Evolutionary conservation across 139 green algal species (phyloP).

Genomic region (Zygnema circumcarinatum): DNA sequence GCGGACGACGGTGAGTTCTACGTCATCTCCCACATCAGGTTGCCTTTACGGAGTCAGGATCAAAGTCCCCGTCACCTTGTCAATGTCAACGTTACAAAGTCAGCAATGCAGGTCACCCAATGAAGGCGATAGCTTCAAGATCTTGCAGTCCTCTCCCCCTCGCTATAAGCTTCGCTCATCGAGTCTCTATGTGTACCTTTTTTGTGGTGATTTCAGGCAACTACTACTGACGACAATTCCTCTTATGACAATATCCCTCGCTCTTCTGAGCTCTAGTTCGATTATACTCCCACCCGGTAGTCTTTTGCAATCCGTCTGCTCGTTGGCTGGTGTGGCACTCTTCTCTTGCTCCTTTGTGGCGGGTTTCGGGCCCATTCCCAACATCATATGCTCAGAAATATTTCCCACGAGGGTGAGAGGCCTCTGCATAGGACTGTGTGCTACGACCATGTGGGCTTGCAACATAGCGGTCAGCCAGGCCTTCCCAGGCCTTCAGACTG

Average conservation of each 20-base stretch:
- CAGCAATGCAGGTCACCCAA: no score
- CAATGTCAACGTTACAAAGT: no score
- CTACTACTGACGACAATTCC: constrained; percentile 53
- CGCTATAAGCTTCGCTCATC: no score
- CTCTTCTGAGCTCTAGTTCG: constrained; percentile 5
- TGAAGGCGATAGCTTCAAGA: no score
- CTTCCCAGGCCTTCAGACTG: constrained; percentile 33
- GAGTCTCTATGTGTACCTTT: no score
- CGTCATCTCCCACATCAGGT: no score
- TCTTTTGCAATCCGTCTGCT: not conserved
- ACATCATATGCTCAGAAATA: constrained; percentile 59
- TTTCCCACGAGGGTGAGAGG: constrained; percentile 52
- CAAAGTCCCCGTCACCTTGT: no score
- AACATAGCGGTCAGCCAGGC: constrained; percentile 55
- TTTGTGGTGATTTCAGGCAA: constrained; percentile 30
- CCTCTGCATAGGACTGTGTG: constrained; percentile 53
- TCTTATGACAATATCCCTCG: constrained; percentile 36
- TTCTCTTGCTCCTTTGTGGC: constrained; percentile 55
- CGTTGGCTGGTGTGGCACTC: constrained; percentile 7
- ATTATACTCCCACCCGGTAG: not conserved
- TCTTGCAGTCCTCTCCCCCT: no score
- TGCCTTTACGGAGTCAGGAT: no score
- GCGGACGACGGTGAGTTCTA: constrained; percentile 36
- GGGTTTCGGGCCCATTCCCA: constrained; percentile 53
- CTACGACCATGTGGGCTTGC: constrained; percentile 30